Percentiles rank a stretch among this genome's conserved stretches.
phyloP scores from a whole-genome alignment of 306 rosid species.

The Begonia loranthoides region DNA sequence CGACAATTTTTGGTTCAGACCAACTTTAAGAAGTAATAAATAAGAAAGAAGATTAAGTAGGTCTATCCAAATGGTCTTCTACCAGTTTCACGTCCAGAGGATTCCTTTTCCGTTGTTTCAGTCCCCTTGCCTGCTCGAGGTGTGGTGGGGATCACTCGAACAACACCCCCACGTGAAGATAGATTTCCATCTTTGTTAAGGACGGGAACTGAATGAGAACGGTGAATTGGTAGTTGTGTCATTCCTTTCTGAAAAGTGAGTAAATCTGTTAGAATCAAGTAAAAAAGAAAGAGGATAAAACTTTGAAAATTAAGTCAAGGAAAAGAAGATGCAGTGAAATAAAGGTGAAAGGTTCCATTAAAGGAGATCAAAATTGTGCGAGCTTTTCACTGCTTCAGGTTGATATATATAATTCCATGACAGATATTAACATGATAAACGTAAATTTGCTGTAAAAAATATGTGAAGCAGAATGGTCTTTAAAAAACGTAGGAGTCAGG shows the following conservation, averaged over 20 bases:
- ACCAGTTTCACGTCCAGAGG: constrained; percentile 20
- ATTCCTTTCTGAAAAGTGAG: constrained; percentile 37
- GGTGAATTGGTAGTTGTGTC: constrained; percentile 21
- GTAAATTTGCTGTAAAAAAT: background rate
- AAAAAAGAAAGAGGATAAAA: background rate
- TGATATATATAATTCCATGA: too few relatives aligned
- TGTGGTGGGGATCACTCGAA: constrained; percentile 29
- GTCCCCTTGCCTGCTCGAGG: constrained; percentile 19
- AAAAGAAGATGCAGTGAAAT: background rate
- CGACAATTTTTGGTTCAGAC: constrained; percentile 13
- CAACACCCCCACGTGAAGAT: constrained; percentile 10
- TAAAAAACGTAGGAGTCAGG: background rate
- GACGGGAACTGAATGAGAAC: constrained; percentile 36
- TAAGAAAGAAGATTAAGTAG: background rate
- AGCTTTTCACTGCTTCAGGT: background rate
- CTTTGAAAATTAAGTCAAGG: too few relatives aligned
- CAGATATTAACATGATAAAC: background rate
- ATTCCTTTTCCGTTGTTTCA: constrained; percentile 7
- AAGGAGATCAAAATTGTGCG: background rate
- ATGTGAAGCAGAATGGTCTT: background rate
- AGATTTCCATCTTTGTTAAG: constrained; percentile 26
- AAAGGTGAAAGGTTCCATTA: background rate
- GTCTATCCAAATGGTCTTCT: background rate
- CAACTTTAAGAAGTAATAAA: constrained; percentile 6
- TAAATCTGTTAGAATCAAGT: constrained; percentile 7